These are phyloP conservation scores for Populus trichocarpa DNA, from an alignment of 441 rosid species.

Conservation along the genomic window DNA sequence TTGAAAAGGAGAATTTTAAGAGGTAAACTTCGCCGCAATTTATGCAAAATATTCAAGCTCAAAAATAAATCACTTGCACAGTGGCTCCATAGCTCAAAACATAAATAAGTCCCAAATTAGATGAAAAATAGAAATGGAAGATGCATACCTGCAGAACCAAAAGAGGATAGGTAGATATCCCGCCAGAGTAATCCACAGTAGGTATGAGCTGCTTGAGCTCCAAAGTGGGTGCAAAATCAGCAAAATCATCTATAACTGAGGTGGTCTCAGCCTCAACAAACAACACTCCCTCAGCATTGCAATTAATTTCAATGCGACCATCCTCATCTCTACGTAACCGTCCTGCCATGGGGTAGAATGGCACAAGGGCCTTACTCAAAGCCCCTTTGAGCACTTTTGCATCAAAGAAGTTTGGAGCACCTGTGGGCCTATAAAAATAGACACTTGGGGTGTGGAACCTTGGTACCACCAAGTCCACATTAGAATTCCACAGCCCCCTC, in stretches of 20 bases:
- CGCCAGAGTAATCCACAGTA: slow-evolving; percentile 72
- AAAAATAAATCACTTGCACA: not conserved
- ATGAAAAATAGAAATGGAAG: not conserved
- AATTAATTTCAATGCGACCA: slow-evolving; percentile 84
- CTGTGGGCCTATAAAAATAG: slow-evolving; percentile 74
- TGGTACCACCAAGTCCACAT: slow-evolving; percentile 87
- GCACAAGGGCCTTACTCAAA: slow-evolving; percentile 68
- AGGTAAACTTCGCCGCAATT: not conserved
- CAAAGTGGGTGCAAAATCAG: slow-evolving; percentile 87
- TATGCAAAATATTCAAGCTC: not conserved
- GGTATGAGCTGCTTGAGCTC: slow-evolving; percentile 83
- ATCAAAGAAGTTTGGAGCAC: slow-evolving; percentile 60
- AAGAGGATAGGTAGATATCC: slow-evolving; percentile 65
- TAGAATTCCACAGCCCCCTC: slow-evolving; percentile 66
- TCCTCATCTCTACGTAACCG: slow-evolving; percentile 78
- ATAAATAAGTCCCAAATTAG: not conserved
- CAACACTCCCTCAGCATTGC: slow-evolving; percentile 79
- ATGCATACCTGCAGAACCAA: slow-evolving; percentile 75
- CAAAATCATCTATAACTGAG: slow-evolving; percentile 65
- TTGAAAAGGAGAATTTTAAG: not conserved
- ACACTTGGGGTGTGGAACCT: slow-evolving; percentile 94
- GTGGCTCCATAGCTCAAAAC: not conserved
- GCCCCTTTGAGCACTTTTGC: slow-evolving; percentile 56
- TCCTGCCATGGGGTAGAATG: slow-evolving; percentile 93
- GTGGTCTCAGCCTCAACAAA: slow-evolving; percentile 70